Conservation (phyloP, 352 stramenopile species). For the Pythium oligandrum region DNA sequence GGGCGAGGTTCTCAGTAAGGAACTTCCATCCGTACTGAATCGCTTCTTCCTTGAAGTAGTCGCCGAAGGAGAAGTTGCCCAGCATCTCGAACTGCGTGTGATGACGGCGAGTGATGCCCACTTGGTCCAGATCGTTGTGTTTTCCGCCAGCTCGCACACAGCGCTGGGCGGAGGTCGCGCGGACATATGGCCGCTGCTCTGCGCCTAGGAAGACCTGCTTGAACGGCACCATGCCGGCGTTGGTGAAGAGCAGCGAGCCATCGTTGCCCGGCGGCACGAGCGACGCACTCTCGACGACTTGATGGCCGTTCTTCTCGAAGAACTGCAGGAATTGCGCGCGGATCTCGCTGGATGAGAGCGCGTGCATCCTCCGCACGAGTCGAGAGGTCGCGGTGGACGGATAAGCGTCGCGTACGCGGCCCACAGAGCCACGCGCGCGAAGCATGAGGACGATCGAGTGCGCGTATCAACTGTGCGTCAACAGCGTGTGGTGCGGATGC, state of each 20-base stretch:
- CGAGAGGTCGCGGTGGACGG: no score
- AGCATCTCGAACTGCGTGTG: conserved; percentile 99
- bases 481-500: no score
- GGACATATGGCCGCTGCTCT: conserved; percentile 76
- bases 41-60: conserved; percentile 97
- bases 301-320: conserved; percentile 57
- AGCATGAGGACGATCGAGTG: no score
- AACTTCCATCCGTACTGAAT: conserved; percentile 94
- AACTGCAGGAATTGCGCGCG: conserved; percentile 59
- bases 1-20: conserved; percentile 85
- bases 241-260: conserved; percentile 94
- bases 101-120: conserved; percentile 95
- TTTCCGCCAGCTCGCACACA: conserved; percentile 97
- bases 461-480: no score
- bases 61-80: conserved; percentile 97
- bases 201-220: conserved; percentile 90
- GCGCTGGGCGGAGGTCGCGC: conserved; percentile 93
- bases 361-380: conserved; percentile 21
- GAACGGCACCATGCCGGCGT: conserved; percentile 96
- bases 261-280: conserved; percentile 86
- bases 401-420: no score
- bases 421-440: no score
- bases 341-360: conserved; percentile 35
- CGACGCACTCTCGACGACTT: conserved; percentile 58
- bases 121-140: conserved; percentile 98